phyloP scores from a whole-genome alignment of 2,329 filamentous ascomycete species.

The Xylaria sp. region DNA sequence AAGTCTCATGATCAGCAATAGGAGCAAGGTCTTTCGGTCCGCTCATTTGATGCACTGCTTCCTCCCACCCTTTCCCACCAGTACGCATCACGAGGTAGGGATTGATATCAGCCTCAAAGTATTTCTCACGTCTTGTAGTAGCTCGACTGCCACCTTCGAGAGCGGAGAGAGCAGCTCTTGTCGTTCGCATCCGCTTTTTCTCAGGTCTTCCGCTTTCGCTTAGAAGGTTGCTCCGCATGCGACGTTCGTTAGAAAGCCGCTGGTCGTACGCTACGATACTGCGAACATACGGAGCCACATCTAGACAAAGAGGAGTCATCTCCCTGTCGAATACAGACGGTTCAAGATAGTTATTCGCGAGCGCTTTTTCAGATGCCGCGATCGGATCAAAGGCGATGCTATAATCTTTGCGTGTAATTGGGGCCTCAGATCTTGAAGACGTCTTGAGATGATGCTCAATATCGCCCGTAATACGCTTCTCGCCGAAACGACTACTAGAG shows the following conservation, averaged over 20 bases:
- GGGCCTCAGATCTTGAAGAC: constrained; percentile 36
- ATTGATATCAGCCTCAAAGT: constrained; percentile 74
- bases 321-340: constrained; percentile 83
- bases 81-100: constrained; percentile 73
- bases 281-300: constrained; percentile 91
- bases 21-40: background rate
- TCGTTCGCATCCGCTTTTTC: constrained; percentile 74
- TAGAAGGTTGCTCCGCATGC: constrained; percentile 70
- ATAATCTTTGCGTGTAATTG: constrained; percentile 63
- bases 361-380: constrained; percentile 61
- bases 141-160: constrained; percentile 78
- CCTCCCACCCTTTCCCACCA: constrained; percentile 58
- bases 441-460: constrained; percentile 55
- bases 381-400: constrained; percentile 71
- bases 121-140: constrained; percentile 75
- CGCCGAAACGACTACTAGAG: constrained; percentile 37
- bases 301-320: constrained; percentile 72
- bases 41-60: constrained; percentile 25
- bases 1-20: constrained; percentile 18
- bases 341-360: constrained; percentile 61
- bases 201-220: constrained; percentile 63
- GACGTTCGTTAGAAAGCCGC: constrained; percentile 74
- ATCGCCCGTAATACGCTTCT: constrained; percentile 37
- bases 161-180: constrained; percentile 79
- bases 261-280: constrained; percentile 82